Conservation (phyloP, 2,329 filamentous ascomycete genomes). For the Tolypocladium nubicola region DNA sequence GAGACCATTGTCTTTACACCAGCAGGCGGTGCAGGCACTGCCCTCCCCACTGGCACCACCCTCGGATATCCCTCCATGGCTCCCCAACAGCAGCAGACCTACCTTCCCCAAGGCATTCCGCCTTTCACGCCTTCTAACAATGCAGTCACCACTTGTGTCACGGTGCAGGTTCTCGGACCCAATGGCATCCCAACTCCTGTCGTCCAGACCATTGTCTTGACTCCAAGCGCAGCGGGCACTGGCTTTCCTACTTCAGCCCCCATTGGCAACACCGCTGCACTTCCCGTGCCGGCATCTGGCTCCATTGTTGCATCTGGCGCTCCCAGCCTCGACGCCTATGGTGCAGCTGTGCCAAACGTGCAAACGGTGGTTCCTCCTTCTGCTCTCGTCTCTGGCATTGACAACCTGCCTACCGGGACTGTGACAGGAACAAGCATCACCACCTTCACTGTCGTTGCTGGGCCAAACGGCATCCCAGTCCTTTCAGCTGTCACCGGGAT, state of each 20-base stretch:
- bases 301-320: constrained; percentile 5
- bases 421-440: constrained; percentile 12
- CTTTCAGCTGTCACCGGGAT: constrained; percentile 8
- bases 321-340: constrained; percentile 18
- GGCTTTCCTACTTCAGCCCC: constrained; percentile 8
- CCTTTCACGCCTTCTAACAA: constrained; percentile 5
- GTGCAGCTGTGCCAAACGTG: constrained; percentile 1
- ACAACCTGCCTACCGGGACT: constrained; percentile 9
- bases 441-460: constrained; percentile 13
- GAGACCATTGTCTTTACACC: constrained; percentile 14
- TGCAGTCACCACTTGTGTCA: constrained; percentile 17
- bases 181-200: constrained; percentile 20
- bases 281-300: constrained; percentile 6
- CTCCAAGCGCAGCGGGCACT: constrained; percentile 10
- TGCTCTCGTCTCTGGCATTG: constrained; percentile 10
- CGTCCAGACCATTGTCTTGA: constrained; percentile 20
- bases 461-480: constrained; percentile 10
- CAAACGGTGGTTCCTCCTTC: constrained; percentile 5
- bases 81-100: constrained; percentile 7
- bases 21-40: constrained; percentile 1
- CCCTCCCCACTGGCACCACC: constrained; percentile 5
- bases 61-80: constrained; percentile 9
- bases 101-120: constrained; percentile 11
- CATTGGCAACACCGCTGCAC: constrained; percentile 7
- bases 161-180: constrained; percentile 17